A percentile compares a stretch with the other conserved stretches of the same genome.
phyloP scores from a whole-genome alignment of 2,329 filamentous ascomycete genomes.

The Calonectria fujianensis region DNA sequence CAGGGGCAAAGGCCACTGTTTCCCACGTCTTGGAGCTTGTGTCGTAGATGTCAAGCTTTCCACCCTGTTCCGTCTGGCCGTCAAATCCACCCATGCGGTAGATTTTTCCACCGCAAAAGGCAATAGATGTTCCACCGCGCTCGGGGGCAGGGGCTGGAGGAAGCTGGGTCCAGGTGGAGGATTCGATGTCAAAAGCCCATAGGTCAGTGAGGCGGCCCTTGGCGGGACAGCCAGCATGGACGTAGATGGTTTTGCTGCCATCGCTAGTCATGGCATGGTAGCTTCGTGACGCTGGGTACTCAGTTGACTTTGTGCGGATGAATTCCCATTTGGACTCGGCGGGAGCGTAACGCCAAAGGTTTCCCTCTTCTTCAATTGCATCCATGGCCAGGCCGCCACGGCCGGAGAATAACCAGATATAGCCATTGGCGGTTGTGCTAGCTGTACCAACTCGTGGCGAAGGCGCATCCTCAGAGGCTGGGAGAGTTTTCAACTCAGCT shows the following conservation, averaged over 20 bases:
- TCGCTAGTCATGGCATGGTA: conserved; percentile 72
- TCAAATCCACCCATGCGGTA: conserved; percentile 81
- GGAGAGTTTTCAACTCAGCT: conserved; percentile 45
- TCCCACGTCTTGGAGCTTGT: conserved; percentile 51
- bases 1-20: conserved; percentile 50
- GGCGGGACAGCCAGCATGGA: conserved; percentile 78
- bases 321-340: conserved; percentile 65
- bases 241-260: conserved; percentile 66
- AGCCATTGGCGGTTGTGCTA: conserved; percentile 65
- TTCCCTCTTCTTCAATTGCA: conserved; percentile 75
- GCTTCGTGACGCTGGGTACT: conserved; percentile 69
- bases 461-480: conserved; percentile 59
- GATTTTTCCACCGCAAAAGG: conserved; percentile 60
- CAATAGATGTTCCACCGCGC: conserved; percentile 65
- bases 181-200: conserved; percentile 72
- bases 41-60: conserved; percentile 70
- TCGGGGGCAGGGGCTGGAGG: conserved; percentile 71
- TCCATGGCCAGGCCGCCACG: conserved; percentile 76
- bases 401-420: conserved; percentile 78
- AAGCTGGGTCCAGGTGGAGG: conserved; percentile 70
- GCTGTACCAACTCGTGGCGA: conserved; percentile 74
- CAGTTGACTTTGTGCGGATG: conserved; percentile 62
- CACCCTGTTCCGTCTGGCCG: conserved; percentile 75
- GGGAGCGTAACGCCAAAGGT: conserved; percentile 73
- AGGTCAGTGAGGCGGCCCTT: conserved; percentile 74